A percentile compares a stretch with the other conserved stretches of the same genome.
Evolutionary conservation across 139 green algal genomes (phyloP).

Genomic region (Chlamydomonas asymmetrica): DNA sequence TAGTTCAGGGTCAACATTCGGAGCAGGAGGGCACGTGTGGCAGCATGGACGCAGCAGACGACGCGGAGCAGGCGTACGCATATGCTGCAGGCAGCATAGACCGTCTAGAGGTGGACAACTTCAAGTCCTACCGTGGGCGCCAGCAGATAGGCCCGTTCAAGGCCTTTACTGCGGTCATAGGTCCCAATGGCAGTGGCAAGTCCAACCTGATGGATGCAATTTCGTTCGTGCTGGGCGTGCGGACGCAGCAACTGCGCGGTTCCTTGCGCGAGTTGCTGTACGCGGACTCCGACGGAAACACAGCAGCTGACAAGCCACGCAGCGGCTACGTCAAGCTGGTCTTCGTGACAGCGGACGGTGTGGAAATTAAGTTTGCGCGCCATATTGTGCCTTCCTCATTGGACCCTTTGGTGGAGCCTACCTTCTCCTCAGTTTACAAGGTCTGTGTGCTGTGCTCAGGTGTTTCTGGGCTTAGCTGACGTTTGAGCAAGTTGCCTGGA

Average conservation of each 20-base stretch:
- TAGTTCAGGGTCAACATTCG: too few species aligned
- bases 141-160: constrained; percentile 93
- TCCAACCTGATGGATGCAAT: constrained; percentile 99
- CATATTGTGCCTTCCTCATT: constrained; percentile 65
- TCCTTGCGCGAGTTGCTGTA: constrained; percentile 94
- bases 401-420: too few species aligned
- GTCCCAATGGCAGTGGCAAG: constrained; percentile 93
- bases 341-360: constrained; percentile 57
- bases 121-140: constrained; percentile 91
- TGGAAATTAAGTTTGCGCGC: constrained; percentile 60
- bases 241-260: constrained; percentile 74
- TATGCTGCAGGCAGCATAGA: constrained; percentile 40
- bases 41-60: too few species aligned
- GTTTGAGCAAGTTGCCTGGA: too few species aligned
- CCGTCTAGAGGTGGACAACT: constrained; percentile 86
- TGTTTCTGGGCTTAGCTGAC: too few species aligned
- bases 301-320: constrained; percentile 31
- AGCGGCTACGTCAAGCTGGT: constrained; percentile 77
- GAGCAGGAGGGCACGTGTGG: too few species aligned
- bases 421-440: too few species aligned
- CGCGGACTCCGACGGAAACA: constrained; percentile 52
- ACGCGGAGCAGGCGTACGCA: background rate
- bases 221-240: constrained; percentile 96
- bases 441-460: too few species aligned
- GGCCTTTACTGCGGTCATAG: constrained; percentile 93